phyloP scores from a whole-genome alignment of 2,329 filamentous ascomycete species.

The Calonectria hongkongensis region DNA sequence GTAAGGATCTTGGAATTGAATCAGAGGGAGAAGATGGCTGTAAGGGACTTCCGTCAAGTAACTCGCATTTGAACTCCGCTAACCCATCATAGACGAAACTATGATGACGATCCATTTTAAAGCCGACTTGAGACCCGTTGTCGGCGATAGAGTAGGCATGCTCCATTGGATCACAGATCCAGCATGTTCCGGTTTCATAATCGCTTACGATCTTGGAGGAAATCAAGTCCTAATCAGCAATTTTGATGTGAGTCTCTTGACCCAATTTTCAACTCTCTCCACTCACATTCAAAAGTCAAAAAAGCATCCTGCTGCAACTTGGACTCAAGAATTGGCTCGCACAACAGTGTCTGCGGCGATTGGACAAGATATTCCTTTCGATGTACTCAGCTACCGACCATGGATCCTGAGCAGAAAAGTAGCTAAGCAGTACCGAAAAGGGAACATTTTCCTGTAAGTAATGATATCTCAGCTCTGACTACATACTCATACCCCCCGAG shows the following conservation, averaged over 20 bases:
- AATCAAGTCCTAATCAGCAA: slow-evolving; percentile 67
- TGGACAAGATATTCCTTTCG: slow-evolving; percentile 57
- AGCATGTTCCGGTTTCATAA: slow-evolving; percentile 64
- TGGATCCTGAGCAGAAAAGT: slow-evolving; percentile 61
- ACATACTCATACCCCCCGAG: slow-evolving; percentile 2
- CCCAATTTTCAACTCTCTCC: not conserved
- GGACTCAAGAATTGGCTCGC: slow-evolving; percentile 29
- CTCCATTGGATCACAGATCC: slow-evolving; percentile 67
- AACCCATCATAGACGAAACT: slow-evolving; percentile 58
- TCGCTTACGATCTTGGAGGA: slow-evolving; percentile 63
- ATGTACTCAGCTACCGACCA: slow-evolving; percentile 63
- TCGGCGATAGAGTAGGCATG: slow-evolving; percentile 63
- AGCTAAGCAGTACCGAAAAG: slow-evolving; percentile 59
- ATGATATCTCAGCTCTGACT: not conserved
- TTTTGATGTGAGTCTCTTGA: slow-evolving; percentile 56
- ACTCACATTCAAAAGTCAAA: slow-evolving; percentile 6
- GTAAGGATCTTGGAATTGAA: slow-evolving; percentile 57
- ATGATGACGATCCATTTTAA: slow-evolving; percentile 70
- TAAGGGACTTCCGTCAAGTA: slow-evolving; percentile 43
- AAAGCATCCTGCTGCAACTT: slow-evolving; percentile 28
- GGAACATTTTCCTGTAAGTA: slow-evolving; percentile 42
- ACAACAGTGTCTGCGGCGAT: slow-evolving; percentile 50
- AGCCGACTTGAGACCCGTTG: slow-evolving; percentile 61
- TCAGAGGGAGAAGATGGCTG: slow-evolving; percentile 65
- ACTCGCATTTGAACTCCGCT: slow-evolving; percentile 23